A percentile compares a stretch with the other conserved stretches of the same genome.
Conservation (phyloP, 805 yeast species). For the Millerozyma acaciae region DNA sequence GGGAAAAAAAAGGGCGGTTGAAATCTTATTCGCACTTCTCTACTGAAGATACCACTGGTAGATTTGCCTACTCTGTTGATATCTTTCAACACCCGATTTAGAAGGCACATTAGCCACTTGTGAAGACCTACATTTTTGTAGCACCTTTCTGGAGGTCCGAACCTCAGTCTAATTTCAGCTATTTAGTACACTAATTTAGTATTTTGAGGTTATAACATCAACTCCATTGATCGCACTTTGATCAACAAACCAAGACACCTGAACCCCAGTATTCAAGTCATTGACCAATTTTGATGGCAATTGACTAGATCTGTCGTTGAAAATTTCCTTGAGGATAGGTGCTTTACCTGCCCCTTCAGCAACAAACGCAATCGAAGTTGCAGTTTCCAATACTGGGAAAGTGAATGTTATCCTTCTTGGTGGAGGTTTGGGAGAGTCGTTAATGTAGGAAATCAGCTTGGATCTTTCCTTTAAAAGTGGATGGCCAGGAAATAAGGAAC, state of each 20-base stretch:
- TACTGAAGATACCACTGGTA: too few species aligned
- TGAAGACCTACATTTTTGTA: too few species aligned
- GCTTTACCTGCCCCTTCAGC: constrained; percentile 90
- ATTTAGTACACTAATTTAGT: too few species aligned
- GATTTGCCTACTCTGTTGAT: too few species aligned
- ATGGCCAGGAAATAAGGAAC: constrained; percentile 90
- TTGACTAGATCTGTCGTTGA: constrained; percentile 43
- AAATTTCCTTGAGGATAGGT: constrained; percentile 64
- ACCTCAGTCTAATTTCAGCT: too few species aligned
- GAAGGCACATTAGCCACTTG: too few species aligned
- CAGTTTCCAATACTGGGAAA: constrained; percentile 62
- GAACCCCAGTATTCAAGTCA: constrained; percentile 38
- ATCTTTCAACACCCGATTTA: too few species aligned
- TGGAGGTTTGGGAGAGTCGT: constrained; percentile 92
- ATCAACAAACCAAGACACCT: constrained; percentile 81
- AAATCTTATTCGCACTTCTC: too few species aligned
- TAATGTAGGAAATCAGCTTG: constrained; percentile 56
- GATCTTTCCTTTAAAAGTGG: constrained; percentile 52
- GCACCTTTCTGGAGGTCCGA: too few species aligned
- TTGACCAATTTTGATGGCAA: constrained; percentile 79
- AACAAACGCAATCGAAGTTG: constrained; percentile 64
- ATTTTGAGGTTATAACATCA: constrained; percentile 35
- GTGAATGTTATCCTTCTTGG: constrained; percentile 89
- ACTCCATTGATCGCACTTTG: constrained; percentile 72
- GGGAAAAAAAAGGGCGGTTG: too few species aligned